These are phyloP conservation scores for Pelargonium australe DNA, from an alignment of 441 rosid genomes.

Conservation along the genomic window DNA sequence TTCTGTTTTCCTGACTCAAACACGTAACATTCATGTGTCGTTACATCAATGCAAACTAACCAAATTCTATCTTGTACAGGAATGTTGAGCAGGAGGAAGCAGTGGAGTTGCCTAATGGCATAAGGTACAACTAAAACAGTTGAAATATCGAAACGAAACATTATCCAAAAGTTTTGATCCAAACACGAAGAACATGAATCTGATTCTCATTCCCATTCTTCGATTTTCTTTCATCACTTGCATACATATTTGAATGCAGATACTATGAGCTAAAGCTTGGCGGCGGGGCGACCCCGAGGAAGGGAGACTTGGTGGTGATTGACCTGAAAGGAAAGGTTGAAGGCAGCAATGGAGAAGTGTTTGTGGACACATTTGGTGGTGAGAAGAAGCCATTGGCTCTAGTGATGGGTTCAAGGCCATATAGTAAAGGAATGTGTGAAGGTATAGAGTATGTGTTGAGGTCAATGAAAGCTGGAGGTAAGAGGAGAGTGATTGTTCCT, in stretches of 20 bases:
- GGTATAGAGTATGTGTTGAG: slow-evolving; percentile 63
- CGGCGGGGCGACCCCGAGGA: slow-evolving; percentile 58
- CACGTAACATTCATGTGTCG: too few relatives aligned
- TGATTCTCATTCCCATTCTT: too few relatives aligned
- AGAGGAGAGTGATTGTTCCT: slow-evolving; percentile 72
- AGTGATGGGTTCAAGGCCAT: slow-evolving; percentile 84
- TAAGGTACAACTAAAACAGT: slow-evolving; percentile 39
- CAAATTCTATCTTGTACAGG: slow-evolving; percentile 29
- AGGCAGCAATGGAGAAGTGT: slow-evolving; percentile 45
- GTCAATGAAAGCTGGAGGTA: slow-evolving; percentile 78
- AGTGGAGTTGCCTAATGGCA: slow-evolving; percentile 70
- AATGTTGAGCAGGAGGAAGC: slow-evolving; percentile 58
- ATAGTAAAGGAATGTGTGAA: slow-evolving; percentile 73
- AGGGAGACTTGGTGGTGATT: slow-evolving; percentile 74
- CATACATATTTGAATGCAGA: slow-evolving; percentile 30
- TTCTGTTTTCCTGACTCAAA: too few relatives aligned
- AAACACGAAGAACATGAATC: too few relatives aligned
- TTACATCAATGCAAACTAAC: not conserved
- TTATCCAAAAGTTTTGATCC: too few relatives aligned
- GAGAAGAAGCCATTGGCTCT: slow-evolving; percentile 58
- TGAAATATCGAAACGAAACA: too few relatives aligned
- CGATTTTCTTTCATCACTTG: too few relatives aligned
- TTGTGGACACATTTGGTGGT: slow-evolving; percentile 56
- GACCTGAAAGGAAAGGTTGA: slow-evolving; percentile 55
- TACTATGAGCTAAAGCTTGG: slow-evolving; percentile 68